Percentiles rank a stretch among this genome's conserved stretches.
Conservation (phyloP, 2,329 filamentous ascomycete genomes). For the Cryphonectria parasitica region DNA sequence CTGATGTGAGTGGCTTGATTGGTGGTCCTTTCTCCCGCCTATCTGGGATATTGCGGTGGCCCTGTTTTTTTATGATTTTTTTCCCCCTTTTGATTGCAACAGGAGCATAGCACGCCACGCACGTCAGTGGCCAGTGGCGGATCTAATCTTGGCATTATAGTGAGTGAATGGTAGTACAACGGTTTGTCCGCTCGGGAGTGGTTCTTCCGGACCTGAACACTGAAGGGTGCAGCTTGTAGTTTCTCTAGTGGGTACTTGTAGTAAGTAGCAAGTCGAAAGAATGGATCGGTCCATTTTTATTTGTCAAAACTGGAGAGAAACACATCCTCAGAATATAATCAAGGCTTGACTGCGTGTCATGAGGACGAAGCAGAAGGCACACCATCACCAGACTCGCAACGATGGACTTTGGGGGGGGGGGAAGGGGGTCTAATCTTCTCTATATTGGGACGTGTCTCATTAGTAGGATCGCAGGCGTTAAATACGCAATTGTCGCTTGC, state of each 20-base stretch:
- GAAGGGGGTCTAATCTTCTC: slow-evolving; percentile 10
- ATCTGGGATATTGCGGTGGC: slow-evolving; percentile 1
- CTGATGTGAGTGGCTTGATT: slow-evolving; percentile 12
- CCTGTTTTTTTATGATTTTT: not conserved
- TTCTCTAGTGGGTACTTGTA: not conserved
- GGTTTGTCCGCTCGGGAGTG: not conserved
- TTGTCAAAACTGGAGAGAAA: too few species aligned
- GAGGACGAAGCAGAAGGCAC: not conserved
- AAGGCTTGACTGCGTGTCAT: not conserved
- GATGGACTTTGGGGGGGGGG: not conserved
- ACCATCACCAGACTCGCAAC: slow-evolving; percentile 1
- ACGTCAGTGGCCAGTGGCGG: slow-evolving; percentile 1
- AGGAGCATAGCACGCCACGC: not conserved
- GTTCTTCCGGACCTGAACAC: not conserved
- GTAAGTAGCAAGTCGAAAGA: not conserved
- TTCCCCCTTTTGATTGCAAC: not conserved
- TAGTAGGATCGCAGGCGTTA: slow-evolving; percentile 17
- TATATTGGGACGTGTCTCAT: slow-evolving; percentile 24
- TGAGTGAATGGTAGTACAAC: too few species aligned
- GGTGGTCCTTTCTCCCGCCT: not conserved
- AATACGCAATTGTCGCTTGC: slow-evolving; percentile 29
- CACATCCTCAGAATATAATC: not conserved
- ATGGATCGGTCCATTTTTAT: not conserved
- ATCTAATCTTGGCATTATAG: not conserved
- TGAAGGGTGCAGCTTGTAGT: not conserved